Evolutionary conservation across 495 filamentous ascomycete species (phyloP).

Genomic region (Pseudevernia furfuracea): DNA sequence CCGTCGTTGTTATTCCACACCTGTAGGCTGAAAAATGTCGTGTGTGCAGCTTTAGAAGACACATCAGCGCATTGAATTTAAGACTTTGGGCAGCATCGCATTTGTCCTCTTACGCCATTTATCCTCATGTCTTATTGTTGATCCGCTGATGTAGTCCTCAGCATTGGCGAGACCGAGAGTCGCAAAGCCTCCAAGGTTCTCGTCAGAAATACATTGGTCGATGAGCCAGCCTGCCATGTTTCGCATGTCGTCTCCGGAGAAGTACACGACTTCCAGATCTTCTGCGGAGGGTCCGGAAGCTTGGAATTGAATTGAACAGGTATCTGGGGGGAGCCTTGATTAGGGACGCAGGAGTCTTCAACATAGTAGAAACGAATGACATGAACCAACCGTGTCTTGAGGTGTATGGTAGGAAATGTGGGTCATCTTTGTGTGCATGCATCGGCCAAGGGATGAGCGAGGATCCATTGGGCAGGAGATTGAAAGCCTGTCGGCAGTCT

Average conservation of each 20-base stretch:
- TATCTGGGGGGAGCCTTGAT: background rate
- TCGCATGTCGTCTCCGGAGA: background rate
- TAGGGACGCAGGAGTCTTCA: background rate
- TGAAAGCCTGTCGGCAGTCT: background rate
- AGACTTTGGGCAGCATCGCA: no score
- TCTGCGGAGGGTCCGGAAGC: background rate
- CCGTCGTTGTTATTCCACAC: background rate
- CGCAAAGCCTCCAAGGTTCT: background rate
- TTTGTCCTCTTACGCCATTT: background rate
- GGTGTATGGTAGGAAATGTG: background rate
- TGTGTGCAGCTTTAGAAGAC: background rate
- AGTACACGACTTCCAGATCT: background rate
- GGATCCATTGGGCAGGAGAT: background rate
- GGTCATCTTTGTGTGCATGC: background rate
- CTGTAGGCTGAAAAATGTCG: background rate
- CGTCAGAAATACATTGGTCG: slow-evolving; percentile 3
- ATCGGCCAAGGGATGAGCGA: background rate
- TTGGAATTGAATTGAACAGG: slow-evolving; percentile 8
- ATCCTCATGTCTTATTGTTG: background rate
- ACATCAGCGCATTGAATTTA: background rate
- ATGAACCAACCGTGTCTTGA: background rate
- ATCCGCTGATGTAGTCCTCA: background rate
- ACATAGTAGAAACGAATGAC: background rate
- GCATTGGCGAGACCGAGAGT: background rate
- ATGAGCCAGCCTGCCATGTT: slow-evolving; percentile 14